Evolutionary conservation across 225 moss, liverwort and hornwort species (phyloP).

Genomic region (Climacium dendroides): DNA sequence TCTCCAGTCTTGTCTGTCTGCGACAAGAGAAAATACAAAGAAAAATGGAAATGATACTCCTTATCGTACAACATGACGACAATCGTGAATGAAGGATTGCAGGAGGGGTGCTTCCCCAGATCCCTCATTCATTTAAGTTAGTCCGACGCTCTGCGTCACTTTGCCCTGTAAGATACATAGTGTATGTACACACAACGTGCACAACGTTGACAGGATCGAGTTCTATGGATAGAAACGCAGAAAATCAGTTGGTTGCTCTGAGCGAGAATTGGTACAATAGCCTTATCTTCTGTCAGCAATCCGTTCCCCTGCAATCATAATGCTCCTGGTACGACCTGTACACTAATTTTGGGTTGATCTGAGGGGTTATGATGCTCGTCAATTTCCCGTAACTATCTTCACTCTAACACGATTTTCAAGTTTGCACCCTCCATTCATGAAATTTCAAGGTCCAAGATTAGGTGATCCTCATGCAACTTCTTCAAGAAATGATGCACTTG

Average conservation of each 20-base stretch:
- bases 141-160: neutral
- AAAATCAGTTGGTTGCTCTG: neutral
- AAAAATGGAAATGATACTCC: neutral
- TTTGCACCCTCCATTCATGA: neutral
- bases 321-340: neutral
- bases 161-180: too few relatives aligned
- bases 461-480: neutral
- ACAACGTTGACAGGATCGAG: neutral
- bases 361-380: neutral
- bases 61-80: neutral
- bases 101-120: too few relatives aligned
- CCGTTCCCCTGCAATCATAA: neutral
- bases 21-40: neutral
- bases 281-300: slow-evolving; percentile 16
- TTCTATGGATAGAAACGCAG: neutral
- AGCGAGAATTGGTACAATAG: neutral
- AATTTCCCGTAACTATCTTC: neutral
- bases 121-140: neutral
- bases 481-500: neutral
- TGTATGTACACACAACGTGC: neutral
- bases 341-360: neutral
- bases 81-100: neutral
- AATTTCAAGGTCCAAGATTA: neutral
- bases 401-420: neutral
- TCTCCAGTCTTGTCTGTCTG: neutral